Conservation (phyloP, 495 filamentous ascomycete genomes). For the Xylaria bambusicola region DNA sequence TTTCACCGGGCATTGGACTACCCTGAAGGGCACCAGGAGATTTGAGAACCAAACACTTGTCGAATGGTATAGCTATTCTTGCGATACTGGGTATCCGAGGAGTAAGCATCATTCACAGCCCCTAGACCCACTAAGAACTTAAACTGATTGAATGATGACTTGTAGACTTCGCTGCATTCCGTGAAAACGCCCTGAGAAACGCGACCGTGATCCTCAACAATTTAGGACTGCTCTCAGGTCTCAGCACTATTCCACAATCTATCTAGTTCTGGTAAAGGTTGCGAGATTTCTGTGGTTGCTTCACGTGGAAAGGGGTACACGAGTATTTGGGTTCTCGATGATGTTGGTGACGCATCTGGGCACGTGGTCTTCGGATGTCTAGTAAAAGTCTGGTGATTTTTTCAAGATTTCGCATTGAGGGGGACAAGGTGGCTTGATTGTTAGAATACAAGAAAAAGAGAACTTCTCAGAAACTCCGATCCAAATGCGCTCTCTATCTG, state of each 20-base stretch:
- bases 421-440: no score
- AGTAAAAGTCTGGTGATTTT: no score
- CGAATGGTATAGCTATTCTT: constrained; percentile 1
- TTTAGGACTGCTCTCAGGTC: neutral
- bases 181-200: constrained; percentile 2
- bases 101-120: neutral
- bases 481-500: no score
- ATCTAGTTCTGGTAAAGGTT: neutral
- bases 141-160: neutral
- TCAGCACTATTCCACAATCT: constrained; percentile 9
- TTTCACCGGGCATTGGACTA: constrained; percentile 8
- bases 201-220: neutral
- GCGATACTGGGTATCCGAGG: constrained; percentile 15
- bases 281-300: neutral
- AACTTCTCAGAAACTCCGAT: no score
- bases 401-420: no score
- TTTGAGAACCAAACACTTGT: constrained; percentile 15
- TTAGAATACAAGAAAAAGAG: no score
- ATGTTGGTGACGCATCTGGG: no score
- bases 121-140: no score
- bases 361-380: no score
- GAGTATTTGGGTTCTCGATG: no score
- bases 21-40: constrained; percentile 9
- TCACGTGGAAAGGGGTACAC: neutral
- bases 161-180: constrained; percentile 8